Evolutionary conservation across 73 alveolate genomes (phyloP).

Genomic region (Tetrahymena thermophila): DNA sequence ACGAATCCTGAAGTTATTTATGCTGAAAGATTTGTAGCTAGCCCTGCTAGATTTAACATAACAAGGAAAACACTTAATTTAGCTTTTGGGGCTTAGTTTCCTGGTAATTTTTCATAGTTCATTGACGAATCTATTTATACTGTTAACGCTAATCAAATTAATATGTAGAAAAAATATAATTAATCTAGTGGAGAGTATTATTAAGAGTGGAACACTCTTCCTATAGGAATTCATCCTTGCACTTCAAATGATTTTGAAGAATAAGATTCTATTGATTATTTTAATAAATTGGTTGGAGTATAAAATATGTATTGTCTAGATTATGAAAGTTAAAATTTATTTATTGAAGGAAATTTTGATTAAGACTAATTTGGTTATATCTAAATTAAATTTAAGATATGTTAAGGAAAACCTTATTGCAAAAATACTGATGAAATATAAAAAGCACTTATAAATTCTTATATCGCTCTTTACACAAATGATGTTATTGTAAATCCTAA

Average conservation of each 20-base stretch:
- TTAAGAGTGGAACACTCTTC: neutral
- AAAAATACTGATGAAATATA: neutral
- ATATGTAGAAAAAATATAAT: neutral
- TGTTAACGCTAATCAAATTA: neutral
- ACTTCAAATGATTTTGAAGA: neutral
- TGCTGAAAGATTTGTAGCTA: neutral
- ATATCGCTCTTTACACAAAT: neutral
- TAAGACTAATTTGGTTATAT: neutral
- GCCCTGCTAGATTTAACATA: neutral
- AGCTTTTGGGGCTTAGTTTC: neutral
- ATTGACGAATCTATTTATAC: neutral
- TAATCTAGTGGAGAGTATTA: neutral
- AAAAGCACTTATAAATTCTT: neutral
- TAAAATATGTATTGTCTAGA: neutral
- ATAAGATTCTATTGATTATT: neutral
- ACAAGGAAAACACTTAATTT: neutral
- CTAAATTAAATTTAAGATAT: neutral
- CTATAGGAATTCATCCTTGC: neutral
- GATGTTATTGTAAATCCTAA: neutral
- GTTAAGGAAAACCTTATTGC: neutral
- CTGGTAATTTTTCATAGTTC: neutral
- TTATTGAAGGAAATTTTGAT: neutral
- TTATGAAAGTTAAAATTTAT: neutral
- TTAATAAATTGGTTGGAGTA: neutral
- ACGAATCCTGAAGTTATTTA: neutral